Evolutionary conservation across 805 yeast species (phyloP).

Genomic region (Suhomyces vadensis): DNA sequence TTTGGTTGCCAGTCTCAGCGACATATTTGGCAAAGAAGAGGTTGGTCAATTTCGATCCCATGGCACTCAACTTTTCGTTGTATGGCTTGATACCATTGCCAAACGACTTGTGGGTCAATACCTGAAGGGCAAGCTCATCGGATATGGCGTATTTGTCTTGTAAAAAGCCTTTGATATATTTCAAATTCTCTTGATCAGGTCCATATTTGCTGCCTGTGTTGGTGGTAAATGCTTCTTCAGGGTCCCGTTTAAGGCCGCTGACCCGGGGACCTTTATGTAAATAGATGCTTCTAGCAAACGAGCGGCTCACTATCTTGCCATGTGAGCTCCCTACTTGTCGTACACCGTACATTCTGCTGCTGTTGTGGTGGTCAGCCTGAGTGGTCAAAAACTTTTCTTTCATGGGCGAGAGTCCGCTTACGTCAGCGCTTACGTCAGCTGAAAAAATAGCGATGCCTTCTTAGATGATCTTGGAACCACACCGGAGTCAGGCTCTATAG

Average conservation of each 20-base stretch:
- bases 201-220: conserved; percentile 51
- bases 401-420: conserved; percentile 1
- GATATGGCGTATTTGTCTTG: conserved; percentile 51
- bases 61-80: conserved; percentile 77
- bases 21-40: conserved; percentile 47
- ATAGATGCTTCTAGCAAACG: conserved; percentile 30
- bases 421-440: conserved; percentile 8
- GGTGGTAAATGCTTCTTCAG: conserved; percentile 47
- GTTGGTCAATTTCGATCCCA: conserved; percentile 67
- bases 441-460: conserved; percentile 3
- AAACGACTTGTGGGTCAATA: conserved; percentile 90
- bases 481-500: background rate
- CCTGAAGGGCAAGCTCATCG: conserved; percentile 68
- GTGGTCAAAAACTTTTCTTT: conserved; percentile 5
- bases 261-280: conserved; percentile 57
- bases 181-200: conserved; percentile 47
- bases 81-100: conserved; percentile 89
- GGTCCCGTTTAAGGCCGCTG: conserved; percentile 71
- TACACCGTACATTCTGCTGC: conserved; percentile 11
- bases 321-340: conserved; percentile 12
- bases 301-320: conserved; percentile 6
- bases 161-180: conserved; percentile 50
- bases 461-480: background rate
- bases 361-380: background rate
- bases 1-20: conserved; percentile 24